Base-by-base conservation (phyloP, 495 filamentous ascomycete genomes). In the Aspergillus baeticus region DNA sequence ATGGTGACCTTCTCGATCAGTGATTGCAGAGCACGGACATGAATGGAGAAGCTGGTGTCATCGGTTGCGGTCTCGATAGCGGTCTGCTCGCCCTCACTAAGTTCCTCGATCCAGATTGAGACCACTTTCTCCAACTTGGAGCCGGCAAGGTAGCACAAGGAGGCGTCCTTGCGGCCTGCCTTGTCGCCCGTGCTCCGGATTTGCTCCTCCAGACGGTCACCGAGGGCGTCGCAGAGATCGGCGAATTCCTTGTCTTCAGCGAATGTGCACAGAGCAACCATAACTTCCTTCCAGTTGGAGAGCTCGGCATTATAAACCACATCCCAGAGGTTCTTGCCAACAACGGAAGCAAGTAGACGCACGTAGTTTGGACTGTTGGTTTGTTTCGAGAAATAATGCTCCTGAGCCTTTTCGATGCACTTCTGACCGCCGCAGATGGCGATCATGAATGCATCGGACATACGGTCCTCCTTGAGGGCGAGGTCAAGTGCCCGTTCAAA, bases 1-100 rank as follows among this genome's bases (percentile, higher is more conserved):
- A 99, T 85, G 2, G 92, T 96, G 46, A 99, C 94, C 77, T 98
- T 99, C 76, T 99, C 94, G 56, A 99, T 94, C 69, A 99, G 89
- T 47, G 87, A 84, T 63, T 98, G 95, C 51, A 99, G 74, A 39
- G 88, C 87, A 53, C 84, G 84, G 46, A 92, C 94, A 60, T 98
- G 95, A 45, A 98, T 82, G 6, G 93, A 95, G 76, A 97, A 99
- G 54, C 81, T 86, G 17, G 89, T 90, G 60, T 89, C 88, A 51
- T 84, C 82, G 47, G 77, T 72, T 10, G 81, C 77, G 41, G 86
- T 78, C 55, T 90, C 79, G 59, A 92, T 77, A 33, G 83, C 86
- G 21, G 83, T 84, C 59, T 88, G 82, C 69, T 97, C 94, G 5
- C 81, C 78, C 69, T 96, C 91, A 51, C 88, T 77, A 22, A 96